Evolutionary conservation across 441 rosid genomes (phyloP), one percentile per base, ranked within the genome.

Genomic region (Aleurites moluccanus): DNA sequence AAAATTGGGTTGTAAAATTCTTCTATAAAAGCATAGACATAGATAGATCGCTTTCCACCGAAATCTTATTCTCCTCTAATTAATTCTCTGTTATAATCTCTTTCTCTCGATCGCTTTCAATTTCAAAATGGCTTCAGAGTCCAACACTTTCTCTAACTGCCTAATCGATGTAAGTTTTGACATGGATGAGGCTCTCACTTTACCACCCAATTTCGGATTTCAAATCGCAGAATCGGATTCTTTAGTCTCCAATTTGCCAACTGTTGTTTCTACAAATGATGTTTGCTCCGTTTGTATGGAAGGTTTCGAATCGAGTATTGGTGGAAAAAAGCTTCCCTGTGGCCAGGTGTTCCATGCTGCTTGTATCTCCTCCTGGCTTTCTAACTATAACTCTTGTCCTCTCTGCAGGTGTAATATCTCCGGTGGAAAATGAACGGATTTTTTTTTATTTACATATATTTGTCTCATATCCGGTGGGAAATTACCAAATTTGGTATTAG

Each of bases 201-300:
- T 55, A 30, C 68, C 75, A 0, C 30, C n/a, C 0, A 57, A 74
- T 28, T 57, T 62, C 14, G 74, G 4, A 2, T 30, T 30, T 20
- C 55, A 38, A 40, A 16, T 57, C 47, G 21, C 55, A 7, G 44
- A 4, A 15, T 64, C 77, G 0, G 45, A 67, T n/a, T 13, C 78
- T 44, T 60, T 61, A 42, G 69, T 78, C 0, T 81, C 78, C 2
- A 49, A 64, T 62, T 64, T 83, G 82, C 84, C 85, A 0, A 33
- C 76, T 5, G 81, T 67, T 53, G 14, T 35, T 4, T 14, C 21
- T 0, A 20, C 18, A 0, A 78, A 67, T 1, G 76, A 77, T 38
- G 75, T 25, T 40, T 87, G 91, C 69, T 61, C 83, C 2, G 70
- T 87, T 4, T 87, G 91, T 77, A 85, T 86, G 87, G 89, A 88